Percentiles rank a stretch among this genome's conserved stretches.
Evolutionary conservation across 768 basidiomycete species (phyloP).

Genomic region (Tulasnella sp.): DNA sequence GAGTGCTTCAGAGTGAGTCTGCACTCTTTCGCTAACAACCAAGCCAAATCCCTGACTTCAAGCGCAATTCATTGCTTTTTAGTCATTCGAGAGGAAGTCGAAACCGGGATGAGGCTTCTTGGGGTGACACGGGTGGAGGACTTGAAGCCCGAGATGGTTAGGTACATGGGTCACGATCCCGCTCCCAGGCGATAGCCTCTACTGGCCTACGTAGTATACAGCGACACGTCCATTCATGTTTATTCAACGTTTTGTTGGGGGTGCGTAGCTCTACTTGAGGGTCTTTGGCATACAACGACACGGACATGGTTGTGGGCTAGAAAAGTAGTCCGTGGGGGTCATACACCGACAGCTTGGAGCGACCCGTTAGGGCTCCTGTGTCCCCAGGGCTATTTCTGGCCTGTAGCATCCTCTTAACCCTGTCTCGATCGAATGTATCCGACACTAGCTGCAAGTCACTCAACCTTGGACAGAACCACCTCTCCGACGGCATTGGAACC

Average conservation of each 20-base stretch:
- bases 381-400: background rate
- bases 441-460: background rate
- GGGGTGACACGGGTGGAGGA: slow-evolving; percentile 35
- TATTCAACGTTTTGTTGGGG: background rate
- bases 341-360: background rate
- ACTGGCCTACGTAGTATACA: background rate
- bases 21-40: background rate
- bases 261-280: background rate
- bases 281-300: background rate
- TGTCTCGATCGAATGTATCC: background rate
- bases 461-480: background rate
- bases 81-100: slow-evolving; percentile 45
- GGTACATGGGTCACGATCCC: slow-evolving; percentile 25
- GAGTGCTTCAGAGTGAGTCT: slow-evolving; percentile 30
- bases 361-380: too few species aligned
- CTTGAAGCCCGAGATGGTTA: slow-evolving; percentile 31
- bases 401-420: background rate
- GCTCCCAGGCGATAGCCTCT: background rate
- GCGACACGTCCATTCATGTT: background rate
- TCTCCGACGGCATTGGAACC: background rate
- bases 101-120: slow-evolving; percentile 42
- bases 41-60: background rate
- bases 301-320: background rate
- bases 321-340: background rate
- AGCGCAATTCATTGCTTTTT: slow-evolving; percentile 4